phyloP scores from a whole-genome alignment of 2,329 filamentous ascomycete genomes.

The Nectriaceae sp. region DNA sequence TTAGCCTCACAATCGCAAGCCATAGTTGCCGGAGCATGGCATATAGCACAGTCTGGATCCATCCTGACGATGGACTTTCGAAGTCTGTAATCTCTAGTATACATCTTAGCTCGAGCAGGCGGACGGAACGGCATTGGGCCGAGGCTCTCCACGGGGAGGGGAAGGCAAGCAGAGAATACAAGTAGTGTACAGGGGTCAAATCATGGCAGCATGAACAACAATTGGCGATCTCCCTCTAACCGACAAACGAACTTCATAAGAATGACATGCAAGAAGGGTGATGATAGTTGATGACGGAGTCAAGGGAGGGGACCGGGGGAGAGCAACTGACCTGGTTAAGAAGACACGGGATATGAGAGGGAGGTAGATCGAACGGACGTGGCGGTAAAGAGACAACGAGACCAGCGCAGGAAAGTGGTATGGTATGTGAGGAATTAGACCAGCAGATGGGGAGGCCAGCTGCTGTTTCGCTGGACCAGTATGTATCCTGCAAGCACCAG shows the following conservation, averaged over 20 bases:
- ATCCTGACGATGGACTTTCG: conserved; percentile 59
- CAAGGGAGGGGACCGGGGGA: conserved; percentile 20
- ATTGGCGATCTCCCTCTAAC: conserved; percentile 28
- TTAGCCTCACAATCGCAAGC: conserved; percentile 68
- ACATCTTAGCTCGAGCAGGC: conserved; percentile 49
- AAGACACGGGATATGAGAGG: conserved; percentile 22
- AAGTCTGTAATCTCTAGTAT: conserved; percentile 47
- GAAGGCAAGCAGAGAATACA: conserved; percentile 9
- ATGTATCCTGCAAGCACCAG: conserved; percentile 37
- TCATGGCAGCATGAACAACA: conserved; percentile 22
- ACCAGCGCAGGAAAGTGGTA: conserved; percentile 29
- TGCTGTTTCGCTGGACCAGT: conserved; percentile 34
- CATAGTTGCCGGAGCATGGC: conserved; percentile 57
- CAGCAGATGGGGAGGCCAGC: conserved; percentile 24
- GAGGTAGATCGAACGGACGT: conserved; percentile 23
- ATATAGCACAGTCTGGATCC: conserved; percentile 72
- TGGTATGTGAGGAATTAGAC: conserved; percentile 23
- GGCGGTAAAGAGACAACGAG: conserved; percentile 32
- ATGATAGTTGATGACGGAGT: conserved; percentile 17
- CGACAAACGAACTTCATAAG: conserved; percentile 32
- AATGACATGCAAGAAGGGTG: conserved; percentile 18
- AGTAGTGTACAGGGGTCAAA: conserved; percentile 27
- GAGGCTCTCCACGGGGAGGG: conserved; percentile 12
- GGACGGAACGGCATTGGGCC: conserved; percentile 19
- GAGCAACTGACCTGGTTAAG: conserved; percentile 32